Evolutionary conservation across 2,329 filamentous ascomycete genomes (phyloP).

Genomic region (Ilyonectria destructans): DNA sequence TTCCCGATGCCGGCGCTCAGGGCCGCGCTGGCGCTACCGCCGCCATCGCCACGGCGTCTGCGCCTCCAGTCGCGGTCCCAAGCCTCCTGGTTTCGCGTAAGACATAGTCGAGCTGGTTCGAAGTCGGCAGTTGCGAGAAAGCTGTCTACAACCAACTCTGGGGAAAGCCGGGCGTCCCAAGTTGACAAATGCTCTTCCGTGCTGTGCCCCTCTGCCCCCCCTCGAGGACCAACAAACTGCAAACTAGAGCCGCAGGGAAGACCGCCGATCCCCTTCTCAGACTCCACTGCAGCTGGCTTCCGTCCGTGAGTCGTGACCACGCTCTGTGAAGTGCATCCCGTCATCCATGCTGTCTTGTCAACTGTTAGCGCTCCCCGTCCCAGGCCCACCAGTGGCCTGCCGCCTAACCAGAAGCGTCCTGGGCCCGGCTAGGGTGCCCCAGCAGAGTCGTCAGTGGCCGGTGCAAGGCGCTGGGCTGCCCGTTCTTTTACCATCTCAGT

Average conservation of each 20-base stretch:
- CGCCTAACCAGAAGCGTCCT: conserved; percentile 44
- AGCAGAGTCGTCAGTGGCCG: conserved; percentile 30
- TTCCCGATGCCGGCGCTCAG: conserved; percentile 8
- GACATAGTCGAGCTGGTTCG: not conserved
- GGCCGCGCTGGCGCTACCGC: conserved; percentile 17
- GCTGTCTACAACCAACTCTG: no score
- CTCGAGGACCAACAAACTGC: conserved; percentile 1
- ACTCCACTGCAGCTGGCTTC: not conserved
- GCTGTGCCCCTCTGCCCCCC: not conserved
- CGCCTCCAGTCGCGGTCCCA: conserved; percentile 9
- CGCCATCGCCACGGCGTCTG: conserved; percentile 23
- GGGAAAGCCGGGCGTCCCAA: no score
- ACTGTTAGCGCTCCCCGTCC: conserved; percentile 39
- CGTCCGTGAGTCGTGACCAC: no score
- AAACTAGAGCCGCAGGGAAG: conserved; percentile 5
- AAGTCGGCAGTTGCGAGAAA: not conserved
- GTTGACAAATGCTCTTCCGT: not conserved
- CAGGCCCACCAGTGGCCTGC: conserved; percentile 21
- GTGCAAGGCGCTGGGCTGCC: not conserved
- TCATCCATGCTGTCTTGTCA: conserved; percentile 19
- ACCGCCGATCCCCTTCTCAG: conserved; percentile 26
- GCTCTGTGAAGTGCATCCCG: not conserved
- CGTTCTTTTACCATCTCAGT: not conserved
- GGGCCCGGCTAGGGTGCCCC: conserved; percentile 40
- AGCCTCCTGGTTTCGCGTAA: not conserved